These are phyloP conservation scores for Russula compacta DNA, from an alignment of 768 basidiomycete species.

Conservation along the genomic window DNA sequence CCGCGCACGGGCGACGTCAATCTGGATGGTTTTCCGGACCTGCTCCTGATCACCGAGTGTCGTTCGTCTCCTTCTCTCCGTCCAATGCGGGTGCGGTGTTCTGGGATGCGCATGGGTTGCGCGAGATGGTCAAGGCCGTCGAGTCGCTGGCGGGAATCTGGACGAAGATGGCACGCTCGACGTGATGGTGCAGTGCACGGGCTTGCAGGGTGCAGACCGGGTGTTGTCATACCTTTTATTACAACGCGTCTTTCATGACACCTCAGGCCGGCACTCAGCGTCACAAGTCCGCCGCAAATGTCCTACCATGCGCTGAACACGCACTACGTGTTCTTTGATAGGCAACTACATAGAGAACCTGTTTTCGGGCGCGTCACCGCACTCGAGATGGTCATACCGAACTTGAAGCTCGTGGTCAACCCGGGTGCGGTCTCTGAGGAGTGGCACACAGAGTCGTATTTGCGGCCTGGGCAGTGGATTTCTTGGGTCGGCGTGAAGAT, in stretches of 20 bases:
- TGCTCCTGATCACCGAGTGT: conserved; percentile 52
- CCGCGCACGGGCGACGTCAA: conserved; percentile 84
- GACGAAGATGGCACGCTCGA: conserved; percentile 97
- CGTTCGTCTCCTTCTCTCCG: conserved; percentile 57
- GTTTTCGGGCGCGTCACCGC: conserved; percentile 91
- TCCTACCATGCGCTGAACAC: conserved; percentile 84
- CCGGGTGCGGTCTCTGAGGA: conserved; percentile 50
- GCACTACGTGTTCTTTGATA: conserved; percentile 93
- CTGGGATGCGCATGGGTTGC: conserved; percentile 65
- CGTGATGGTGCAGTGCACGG: conserved; percentile 82
- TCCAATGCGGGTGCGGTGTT: conserved; percentile 41
- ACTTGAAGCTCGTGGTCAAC: conserved; percentile 92
- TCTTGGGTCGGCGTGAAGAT: conserved; percentile 93
- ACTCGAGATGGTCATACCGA: conserved; percentile 96
- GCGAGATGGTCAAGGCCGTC: conserved; percentile 43
- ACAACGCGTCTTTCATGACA: conserved; percentile 99
- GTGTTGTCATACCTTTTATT: conserved; percentile 95
- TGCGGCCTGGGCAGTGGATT: conserved; percentile 95
- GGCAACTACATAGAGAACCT: conserved; percentile 99
- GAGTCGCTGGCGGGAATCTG: conserved; percentile 56
- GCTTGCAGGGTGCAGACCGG: conserved; percentile 54
- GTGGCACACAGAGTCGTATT: conserved; percentile 86
- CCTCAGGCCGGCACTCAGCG: conserved; percentile 76
- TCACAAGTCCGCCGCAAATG: conserved; percentile 92
- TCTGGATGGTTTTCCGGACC: conserved; percentile 89